phyloP scores from a whole-genome alignment of 306 rosid species.

The Argentina anserina region DNA sequence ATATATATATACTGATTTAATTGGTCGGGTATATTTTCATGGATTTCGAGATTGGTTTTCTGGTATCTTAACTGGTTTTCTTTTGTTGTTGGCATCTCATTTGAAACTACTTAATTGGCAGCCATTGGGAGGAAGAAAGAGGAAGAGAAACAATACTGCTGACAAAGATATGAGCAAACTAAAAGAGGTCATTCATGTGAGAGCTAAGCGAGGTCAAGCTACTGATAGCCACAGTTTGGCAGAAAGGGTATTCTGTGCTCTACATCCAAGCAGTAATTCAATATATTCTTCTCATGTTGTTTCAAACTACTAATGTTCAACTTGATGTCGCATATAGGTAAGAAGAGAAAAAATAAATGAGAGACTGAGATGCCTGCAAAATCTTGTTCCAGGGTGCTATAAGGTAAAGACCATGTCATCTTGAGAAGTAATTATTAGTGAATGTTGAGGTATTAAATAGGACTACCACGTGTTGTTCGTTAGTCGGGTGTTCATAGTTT shows the following conservation, averaged over 20 bases:
- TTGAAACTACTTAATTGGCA: constrained; percentile 10
- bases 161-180: constrained; percentile 31
- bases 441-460: too few species aligned
- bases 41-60: not conserved
- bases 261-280: not conserved
- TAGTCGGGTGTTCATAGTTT: too few species aligned
- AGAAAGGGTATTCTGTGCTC: constrained; percentile 44
- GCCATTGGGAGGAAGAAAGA: constrained; percentile 44
- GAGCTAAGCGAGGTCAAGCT: constrained; percentile 73
- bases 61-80: not conserved
- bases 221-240: constrained; percentile 70
- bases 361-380: constrained; percentile 49
- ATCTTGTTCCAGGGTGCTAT: constrained; percentile 64
- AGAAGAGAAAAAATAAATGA: constrained; percentile 65
- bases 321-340: constrained; percentile 20
- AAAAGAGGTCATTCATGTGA: constrained; percentile 54
- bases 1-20: not conserved
- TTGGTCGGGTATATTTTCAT: not conserved
- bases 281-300: not conserved
- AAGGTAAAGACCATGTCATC: constrained; percentile 31
- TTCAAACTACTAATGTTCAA: not conserved
- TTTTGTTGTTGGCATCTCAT: not conserved
- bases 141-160: constrained; percentile 36
- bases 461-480: not conserved
- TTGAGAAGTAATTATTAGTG: not conserved